Evolutionary conservation across 2,329 filamentous ascomycete species (phyloP).

Genomic region (Alternaria conjuncta): DNA sequence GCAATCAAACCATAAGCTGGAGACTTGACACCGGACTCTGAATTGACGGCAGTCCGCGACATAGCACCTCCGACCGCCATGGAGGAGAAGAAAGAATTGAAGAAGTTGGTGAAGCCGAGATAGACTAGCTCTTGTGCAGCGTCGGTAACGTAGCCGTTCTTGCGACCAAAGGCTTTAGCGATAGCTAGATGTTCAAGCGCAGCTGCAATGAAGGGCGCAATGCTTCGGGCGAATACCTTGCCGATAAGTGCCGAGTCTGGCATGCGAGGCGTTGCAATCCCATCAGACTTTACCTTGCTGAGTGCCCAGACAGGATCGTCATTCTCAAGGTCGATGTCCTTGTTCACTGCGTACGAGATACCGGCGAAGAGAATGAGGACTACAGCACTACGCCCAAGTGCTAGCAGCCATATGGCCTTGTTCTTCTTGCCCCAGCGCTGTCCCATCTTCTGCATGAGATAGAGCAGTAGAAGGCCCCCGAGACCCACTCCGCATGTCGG

Average conservation of each 20-base stretch:
- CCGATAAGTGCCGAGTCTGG: constrained; percentile 58
- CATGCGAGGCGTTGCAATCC: constrained; percentile 59
- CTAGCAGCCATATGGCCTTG: constrained; percentile 64
- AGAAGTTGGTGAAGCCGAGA: constrained; percentile 66
- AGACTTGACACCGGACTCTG: constrained; percentile 66
- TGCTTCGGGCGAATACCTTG: constrained; percentile 61
- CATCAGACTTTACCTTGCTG: constrained; percentile 63
- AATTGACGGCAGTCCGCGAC: constrained; percentile 72
- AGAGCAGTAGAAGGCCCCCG: constrained; percentile 62
- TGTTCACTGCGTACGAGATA: constrained; percentile 69
- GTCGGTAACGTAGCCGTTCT: constrained; percentile 68
- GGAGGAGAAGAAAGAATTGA: constrained; percentile 69
- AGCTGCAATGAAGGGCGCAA: constrained; percentile 68
- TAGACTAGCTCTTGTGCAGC: constrained; percentile 71
- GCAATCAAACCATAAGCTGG: constrained; percentile 68
- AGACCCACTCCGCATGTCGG: constrained; percentile 67
- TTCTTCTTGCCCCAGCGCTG: constrained; percentile 65
- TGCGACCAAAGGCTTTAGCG: constrained; percentile 67
- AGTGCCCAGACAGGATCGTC: constrained; percentile 63
- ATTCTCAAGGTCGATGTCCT: constrained; percentile 38
- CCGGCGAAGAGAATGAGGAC: constrained; percentile 67
- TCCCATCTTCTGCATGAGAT: constrained; percentile 63
- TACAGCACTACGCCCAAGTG: constrained; percentile 66
- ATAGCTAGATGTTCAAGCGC: constrained; percentile 70
- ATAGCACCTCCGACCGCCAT: constrained; percentile 72